Percentiles rank a stretch among this genome's conserved stretches.
Conservation (phyloP, 371 early-diverging fungal species). For the Mucor sp. region DNA sequence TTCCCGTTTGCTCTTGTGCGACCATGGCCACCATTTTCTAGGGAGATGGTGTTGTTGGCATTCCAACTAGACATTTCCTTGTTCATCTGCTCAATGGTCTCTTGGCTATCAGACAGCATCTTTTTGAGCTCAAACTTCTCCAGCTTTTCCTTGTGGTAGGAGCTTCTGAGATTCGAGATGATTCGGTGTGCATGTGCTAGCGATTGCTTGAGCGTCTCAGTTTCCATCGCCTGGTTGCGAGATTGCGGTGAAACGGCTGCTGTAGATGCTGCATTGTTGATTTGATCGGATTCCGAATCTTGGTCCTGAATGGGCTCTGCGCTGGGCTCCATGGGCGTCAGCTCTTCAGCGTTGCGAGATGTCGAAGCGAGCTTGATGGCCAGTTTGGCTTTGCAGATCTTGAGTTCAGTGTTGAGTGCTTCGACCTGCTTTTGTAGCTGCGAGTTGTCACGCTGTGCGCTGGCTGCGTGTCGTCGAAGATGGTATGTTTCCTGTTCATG, state of each 20-base stretch:
- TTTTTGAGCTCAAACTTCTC: constrained; percentile 67
- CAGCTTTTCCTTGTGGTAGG: constrained; percentile 49
- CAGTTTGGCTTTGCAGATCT: constrained; percentile 41
- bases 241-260: constrained; percentile 22
- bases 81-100: constrained; percentile 62
- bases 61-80: constrained; percentile 40
- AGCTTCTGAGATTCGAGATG: constrained; percentile 51
- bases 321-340: not conserved
- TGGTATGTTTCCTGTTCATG: constrained; percentile 68
- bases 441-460: constrained; percentile 65
- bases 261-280: not conserved
- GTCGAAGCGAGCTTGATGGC: constrained; percentile 29
- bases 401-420: constrained; percentile 58
- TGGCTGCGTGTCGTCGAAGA: constrained; percentile 58
- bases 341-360: constrained; percentile 11
- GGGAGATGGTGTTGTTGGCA: constrained; percentile 7
- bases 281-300: constrained; percentile 4
- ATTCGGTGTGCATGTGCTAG: constrained; percentile 54
- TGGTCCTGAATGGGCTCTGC: not conserved
- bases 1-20: constrained; percentile 10
- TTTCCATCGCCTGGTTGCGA: constrained; percentile 40
- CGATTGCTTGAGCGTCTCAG: constrained; percentile 51
- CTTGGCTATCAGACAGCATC: constrained; percentile 64
- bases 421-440: constrained; percentile 60
- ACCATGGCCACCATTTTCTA: not conserved